Evolutionary conservation across 208 protist species (phyloP).

Genomic region (Phytomonas sp.): DNA sequence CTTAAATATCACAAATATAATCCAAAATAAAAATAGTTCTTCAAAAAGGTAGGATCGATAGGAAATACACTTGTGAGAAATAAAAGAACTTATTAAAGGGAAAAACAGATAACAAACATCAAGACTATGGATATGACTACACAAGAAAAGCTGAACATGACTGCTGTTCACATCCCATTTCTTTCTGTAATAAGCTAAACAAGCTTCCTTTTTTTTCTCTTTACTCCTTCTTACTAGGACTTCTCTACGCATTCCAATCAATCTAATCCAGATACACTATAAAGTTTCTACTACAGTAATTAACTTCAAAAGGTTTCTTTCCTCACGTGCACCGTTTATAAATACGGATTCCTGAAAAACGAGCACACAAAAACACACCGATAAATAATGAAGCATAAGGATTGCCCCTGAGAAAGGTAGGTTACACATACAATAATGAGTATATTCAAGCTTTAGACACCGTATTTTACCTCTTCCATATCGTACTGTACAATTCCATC

Average conservation of each 20-base stretch:
- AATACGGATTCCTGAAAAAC: background rate
- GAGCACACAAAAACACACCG: slow-evolving; percentile 2
- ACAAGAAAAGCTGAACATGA: background rate
- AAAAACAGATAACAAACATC: slow-evolving; percentile 10
- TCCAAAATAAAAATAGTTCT: slow-evolving; percentile 10
- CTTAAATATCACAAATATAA: slow-evolving; percentile 1
- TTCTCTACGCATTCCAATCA: background rate
- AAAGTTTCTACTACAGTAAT: background rate
- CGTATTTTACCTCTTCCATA: slow-evolving; percentile 76
- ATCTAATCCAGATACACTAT: background rate
- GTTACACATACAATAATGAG: background rate
- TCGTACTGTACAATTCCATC: slow-evolving; percentile 80
- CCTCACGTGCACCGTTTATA: background rate
- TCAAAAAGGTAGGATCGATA: slow-evolving; percentile 10
- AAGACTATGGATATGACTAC: background rate
- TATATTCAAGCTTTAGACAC: slow-evolving; percentile 38
- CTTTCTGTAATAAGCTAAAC: background rate
- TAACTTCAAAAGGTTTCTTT: background rate
- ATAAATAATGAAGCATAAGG: background rate
- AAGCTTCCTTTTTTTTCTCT: background rate
- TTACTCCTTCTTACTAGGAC: background rate
- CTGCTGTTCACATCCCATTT: background rate
- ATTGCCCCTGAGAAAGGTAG: slow-evolving; percentile 1
- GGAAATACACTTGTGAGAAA: slow-evolving; percentile 8
- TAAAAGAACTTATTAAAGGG: slow-evolving; percentile 10